These are phyloP conservation scores for Chenopodium quinoa DNA, from an alignment of 148 eudicot species.

Conservation along the genomic window DNA sequence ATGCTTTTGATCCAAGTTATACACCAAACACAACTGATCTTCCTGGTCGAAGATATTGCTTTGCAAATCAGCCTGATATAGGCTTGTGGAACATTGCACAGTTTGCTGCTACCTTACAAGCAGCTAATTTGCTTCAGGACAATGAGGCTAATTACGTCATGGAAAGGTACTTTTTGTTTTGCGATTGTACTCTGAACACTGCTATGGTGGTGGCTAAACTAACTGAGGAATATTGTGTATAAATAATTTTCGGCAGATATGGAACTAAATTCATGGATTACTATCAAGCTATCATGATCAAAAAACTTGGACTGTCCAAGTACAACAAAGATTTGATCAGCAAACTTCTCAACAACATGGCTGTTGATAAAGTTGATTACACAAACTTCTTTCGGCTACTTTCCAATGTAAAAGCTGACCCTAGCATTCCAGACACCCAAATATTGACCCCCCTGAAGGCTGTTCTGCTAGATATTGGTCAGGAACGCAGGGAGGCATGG, in stretches of 20 bases:
- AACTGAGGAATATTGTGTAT: not conserved
- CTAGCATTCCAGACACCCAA: slow-evolving; percentile 61
- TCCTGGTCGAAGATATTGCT: slow-evolving; percentile 98
- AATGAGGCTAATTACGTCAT: slow-evolving; percentile 84
- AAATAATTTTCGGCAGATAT: slow-evolving; percentile 52
- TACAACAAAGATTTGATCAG: slow-evolving; percentile 88
- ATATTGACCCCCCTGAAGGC: slow-evolving; percentile 80
- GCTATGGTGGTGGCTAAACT: not conserved
- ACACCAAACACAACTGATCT: slow-evolving; percentile 99
- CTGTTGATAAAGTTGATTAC: slow-evolving; percentile 98
- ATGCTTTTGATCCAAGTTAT: slow-evolving; percentile 98
- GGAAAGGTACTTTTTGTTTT: slow-evolving; percentile 62
- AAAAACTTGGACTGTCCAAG: slow-evolving; percentile 84
- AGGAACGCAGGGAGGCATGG: slow-evolving; percentile 99
- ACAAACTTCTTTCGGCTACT: slow-evolving; percentile 92
- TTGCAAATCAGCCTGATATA: slow-evolving; percentile 98
- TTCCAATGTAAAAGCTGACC: slow-evolving; percentile 80
- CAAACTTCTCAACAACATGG: slow-evolving; percentile 94
- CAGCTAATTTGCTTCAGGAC: slow-evolving; percentile 74
- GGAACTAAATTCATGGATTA: slow-evolving; percentile 98
- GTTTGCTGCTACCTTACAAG: slow-evolving; percentile 78
- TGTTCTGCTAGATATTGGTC: slow-evolving; percentile 86
- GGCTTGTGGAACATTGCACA: slow-evolving; percentile 98
- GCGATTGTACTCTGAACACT: not conserved
- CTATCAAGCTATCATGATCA: slow-evolving; percentile 94